phyloP scores from a whole-genome alignment of 1,139 yeast genomes.

The Suhomyces wounanorum region DNA sequence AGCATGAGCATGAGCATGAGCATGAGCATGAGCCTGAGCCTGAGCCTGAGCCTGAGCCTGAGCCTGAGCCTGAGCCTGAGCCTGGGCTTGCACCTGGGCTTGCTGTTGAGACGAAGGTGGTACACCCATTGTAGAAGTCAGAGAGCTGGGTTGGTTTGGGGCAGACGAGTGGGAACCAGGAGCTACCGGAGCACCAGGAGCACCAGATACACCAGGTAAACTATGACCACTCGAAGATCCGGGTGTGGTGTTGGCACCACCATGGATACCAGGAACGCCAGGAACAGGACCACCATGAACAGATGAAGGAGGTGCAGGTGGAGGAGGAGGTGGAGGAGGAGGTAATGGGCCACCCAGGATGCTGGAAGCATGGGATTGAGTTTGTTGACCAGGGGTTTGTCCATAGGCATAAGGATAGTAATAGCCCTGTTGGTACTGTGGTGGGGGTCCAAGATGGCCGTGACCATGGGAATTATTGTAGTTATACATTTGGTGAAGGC shows the following conservation, averaged over 20 bases:
- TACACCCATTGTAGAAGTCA: not conserved
- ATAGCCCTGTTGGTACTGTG: slow-evolving; percentile 9
- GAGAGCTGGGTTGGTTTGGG: not conserved
- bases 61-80: not conserved
- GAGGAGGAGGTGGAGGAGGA: not conserved
- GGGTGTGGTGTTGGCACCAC: not conserved
- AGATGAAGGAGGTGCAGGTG: not conserved
- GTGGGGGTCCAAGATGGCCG: slow-evolving; percentile 10
- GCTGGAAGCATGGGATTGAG: not conserved
- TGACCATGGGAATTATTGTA: slow-evolving; percentile 9
- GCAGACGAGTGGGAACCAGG: not conserved
- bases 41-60: not conserved
- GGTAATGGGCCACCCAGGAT: not conserved
- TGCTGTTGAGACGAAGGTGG: not conserved
- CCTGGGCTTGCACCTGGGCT: not conserved
- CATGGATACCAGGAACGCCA: not conserved
- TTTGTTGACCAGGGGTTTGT: not conserved
- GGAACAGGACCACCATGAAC: not conserved
- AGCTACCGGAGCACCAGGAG: not conserved
- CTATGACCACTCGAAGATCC: not conserved
- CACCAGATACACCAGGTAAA: not conserved
- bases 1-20: not conserved
- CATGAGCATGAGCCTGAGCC: not conserved
- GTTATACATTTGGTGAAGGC: slow-evolving; percentile 9
- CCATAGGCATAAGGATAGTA: slow-evolving; percentile 7